Base-by-base conservation (phyloP, 1,284 basidiomycete genomes). In the Cutaneotrichosporon dermatis region DNA sequence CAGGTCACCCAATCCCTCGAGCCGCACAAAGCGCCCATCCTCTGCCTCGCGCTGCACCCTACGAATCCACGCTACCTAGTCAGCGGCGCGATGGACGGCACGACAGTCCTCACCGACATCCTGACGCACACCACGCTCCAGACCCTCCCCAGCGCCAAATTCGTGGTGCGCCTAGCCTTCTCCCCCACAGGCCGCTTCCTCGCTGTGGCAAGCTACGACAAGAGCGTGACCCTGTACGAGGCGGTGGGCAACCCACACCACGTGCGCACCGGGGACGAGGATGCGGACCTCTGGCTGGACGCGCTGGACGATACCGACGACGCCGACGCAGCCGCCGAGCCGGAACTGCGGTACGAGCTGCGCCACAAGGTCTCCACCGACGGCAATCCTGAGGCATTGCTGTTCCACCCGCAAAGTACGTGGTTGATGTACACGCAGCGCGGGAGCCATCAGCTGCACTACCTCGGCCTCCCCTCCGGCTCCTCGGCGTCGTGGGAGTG, bases 51-150 rank as follows among this genome's bases (percentile, higher is more conserved):
- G 0, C 35, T 71, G 1, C 77, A 79, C 58, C 78, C 78, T 0
- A 61, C 58, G 0, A 68, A 73, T 42, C 60, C 67, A 7, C 67
- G 78, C 11, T 78, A 78, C 49, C 57, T 79, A 8, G 55, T 74
- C 41, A 73, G 73, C 0, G 76, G 73, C 0, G 69, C 69, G 1
- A 79, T 79, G 78, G 77, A 79, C 58, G 77, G 76, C 9, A 69
- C 69, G 4, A 69, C 74, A 8, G 57, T 69, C 3, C 54, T 78
- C 12, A 70, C 66, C 4, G 78, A 79, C 57, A 55, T 78, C 6
- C 67, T 79, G 59, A 75, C 75, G 2, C 51, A 51, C 11, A 35
- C 63, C 16, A 52, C 68, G 0, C 48, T 79, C 3, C 78, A 79
- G 55, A 71, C 71, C 0, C 76, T 79, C 61, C 45, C 42, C 4